phyloP scores from a whole-genome alignment of 108 stramenopile species.

The Pseudonitzschia pungens region DNA sequence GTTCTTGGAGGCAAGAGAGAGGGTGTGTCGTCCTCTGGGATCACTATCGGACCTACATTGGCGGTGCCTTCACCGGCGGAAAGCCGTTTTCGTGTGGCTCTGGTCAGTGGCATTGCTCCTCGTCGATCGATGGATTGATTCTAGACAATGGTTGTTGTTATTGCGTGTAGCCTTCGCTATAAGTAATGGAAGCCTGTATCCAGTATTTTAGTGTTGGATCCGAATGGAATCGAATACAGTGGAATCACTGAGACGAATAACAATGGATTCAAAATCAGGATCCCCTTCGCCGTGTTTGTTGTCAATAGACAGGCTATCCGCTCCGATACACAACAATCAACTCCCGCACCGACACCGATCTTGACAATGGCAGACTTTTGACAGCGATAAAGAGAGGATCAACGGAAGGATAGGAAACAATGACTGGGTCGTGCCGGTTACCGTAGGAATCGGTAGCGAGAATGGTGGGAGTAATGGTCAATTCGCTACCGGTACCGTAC shows the following conservation, averaged over 20 bases:
- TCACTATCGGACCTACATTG: not conserved
- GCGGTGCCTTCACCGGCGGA: conserved; percentile 4
- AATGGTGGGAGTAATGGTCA: too few relatives aligned
- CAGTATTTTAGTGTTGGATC: not conserved
- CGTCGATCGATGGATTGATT: too few relatives aligned
- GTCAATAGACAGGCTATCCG: not conserved
- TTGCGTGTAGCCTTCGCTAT: too few relatives aligned
- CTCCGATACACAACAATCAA: not conserved
- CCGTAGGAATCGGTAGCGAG: too few relatives aligned
- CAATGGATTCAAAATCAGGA: not conserved
- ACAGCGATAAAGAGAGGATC: not conserved
- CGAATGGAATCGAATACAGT: not conserved
- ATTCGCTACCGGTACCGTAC: too few relatives aligned
- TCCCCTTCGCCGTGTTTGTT: not conserved
- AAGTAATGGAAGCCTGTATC: not conserved
- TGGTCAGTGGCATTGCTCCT: not conserved
- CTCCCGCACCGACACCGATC: not conserved
- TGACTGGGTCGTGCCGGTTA: too few relatives aligned
- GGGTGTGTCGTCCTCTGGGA: not conserved
- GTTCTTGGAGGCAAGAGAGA: not conserved
- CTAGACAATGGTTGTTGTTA: not conserved
- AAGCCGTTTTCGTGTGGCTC: not conserved
- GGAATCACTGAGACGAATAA: not conserved
- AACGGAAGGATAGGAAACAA: too few relatives aligned
- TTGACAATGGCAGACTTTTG: not conserved